phyloP scores from a whole-genome alignment of 2,329 filamentous ascomycete species.

The Gliomastix tumulicola region DNA sequence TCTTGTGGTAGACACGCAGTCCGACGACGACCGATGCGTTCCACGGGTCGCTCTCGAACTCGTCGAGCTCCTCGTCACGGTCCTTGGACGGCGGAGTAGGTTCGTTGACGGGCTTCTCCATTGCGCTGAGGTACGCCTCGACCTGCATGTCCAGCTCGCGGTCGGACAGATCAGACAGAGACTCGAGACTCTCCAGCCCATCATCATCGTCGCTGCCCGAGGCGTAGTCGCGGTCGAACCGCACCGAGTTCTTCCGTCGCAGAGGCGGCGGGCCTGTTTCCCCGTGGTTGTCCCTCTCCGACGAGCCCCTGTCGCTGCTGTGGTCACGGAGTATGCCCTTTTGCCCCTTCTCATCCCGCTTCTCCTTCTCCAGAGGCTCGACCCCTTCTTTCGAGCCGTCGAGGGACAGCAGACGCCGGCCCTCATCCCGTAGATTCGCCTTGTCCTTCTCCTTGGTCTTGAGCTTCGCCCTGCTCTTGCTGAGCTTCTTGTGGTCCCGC shows the following conservation, averaged over 20 bases:
- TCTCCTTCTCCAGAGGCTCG: no score
- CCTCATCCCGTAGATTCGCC: no score
- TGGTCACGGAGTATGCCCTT: neutral
- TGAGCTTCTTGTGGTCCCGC: constrained; percentile 24
- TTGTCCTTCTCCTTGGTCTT: constrained; percentile 12
- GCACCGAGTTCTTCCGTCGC: no score
- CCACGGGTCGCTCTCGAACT: constrained; percentile 52
- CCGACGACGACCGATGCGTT: constrained; percentile 58
- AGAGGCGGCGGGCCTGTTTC: no score
- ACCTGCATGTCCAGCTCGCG: constrained; percentile 27
- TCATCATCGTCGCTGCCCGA: constrained; percentile 16
- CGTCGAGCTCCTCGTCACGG: constrained; percentile 41
- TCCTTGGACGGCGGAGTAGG: constrained; percentile 5
- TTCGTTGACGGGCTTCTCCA: neutral
- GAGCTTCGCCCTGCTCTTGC: constrained; percentile 76
- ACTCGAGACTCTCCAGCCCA: constrained; percentile 18
- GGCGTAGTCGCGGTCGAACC: constrained; percentile 9
- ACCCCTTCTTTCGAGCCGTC: no score
- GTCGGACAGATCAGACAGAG: constrained; percentile 30
- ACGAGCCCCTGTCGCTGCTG: no score
- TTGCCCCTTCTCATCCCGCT: constrained; percentile 5
- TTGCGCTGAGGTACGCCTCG: constrained; percentile 8
- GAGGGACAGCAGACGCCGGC: no score
- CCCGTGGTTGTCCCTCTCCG: no score
- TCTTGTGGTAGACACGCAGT: constrained; percentile 53